Evolutionary conservation across 2,329 filamentous ascomycete genomes (phyloP), one percentile per base, ranked within the genome.

Genomic region (Cercospora sp.): DNA sequence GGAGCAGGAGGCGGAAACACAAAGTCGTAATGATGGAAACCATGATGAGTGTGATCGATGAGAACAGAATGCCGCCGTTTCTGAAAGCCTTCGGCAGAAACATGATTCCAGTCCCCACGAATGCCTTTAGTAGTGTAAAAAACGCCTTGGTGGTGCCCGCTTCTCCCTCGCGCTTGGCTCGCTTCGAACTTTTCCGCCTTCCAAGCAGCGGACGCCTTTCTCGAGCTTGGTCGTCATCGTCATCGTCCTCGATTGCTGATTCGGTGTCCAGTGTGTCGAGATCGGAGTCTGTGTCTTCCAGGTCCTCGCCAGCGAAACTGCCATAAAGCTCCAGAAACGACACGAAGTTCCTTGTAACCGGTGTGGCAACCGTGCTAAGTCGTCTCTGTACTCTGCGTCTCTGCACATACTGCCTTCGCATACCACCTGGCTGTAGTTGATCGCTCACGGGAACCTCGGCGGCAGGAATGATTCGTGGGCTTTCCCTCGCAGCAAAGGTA

Each of bases 41-140:
- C 9, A 82, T 80, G 57, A 93, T 79, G 71, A 93, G 85, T 0
- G 89, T 89, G 60, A 92, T 79, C 0, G 88, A 89, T 0, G 90
- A 92, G 76, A 93, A 93, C 10, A 92, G 81, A 62, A 93, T 89
- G 26, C 91, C 91, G 40, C 91, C 91, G 71, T 93, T 93, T 75
- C 88, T 87, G 80, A 93, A 93, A 0, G 91, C 91, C 76, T 92
- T 93, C 58, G 91, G 91, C 55, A 93, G 78, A 75, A 93, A 93
- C 88, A 93, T 92, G 77, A 93, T 93, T 69, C 91, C 91, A 0
- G 91, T 93, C 59, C 91, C 91, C 63, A 93, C 86, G 74, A 93
- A 93, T 1, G 91, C 90, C 78, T 93, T 93, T 62, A 93, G 82
- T 9, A 93, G 82, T 0, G 90, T 93, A 78, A 93, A 92, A 79